Evolutionary conservation across 257 asterid genomes (phyloP).

Genomic region (Nicotiana benthamiana): DNA sequence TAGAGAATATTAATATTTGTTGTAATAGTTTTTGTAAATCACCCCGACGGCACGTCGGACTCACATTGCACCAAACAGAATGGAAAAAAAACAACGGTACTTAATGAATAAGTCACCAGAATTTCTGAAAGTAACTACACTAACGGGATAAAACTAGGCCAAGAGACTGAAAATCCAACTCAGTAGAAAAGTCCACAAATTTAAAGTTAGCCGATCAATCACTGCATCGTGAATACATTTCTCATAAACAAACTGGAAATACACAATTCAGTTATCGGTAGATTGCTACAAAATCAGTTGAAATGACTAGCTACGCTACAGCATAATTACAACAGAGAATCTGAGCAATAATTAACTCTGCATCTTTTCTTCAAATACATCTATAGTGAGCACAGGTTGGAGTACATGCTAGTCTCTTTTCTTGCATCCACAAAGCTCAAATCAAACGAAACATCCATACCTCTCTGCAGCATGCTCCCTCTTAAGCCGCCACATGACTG

Average conservation of each 20-base stretch:
- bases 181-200: neutral
- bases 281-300: neutral
- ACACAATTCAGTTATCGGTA: neutral
- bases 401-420: neutral
- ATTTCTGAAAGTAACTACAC: neutral
- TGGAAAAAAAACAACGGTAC: too few relatives aligned
- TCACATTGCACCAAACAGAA: too few relatives aligned
- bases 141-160: neutral
- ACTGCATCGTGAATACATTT: neutral
- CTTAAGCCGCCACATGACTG: neutral
- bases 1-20: too few relatives aligned
- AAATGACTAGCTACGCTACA: neutral
- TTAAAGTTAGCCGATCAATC: neutral
- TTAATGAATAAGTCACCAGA: neutral
- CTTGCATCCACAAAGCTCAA: neutral
- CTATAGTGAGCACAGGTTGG: neutral
- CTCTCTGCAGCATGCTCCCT: neutral
- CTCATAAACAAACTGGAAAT: neutral
- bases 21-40: too few relatives aligned
- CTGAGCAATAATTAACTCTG: neutral
- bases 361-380: neutral
- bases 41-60: too few relatives aligned
- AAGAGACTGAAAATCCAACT: neutral
- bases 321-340: slow-evolving; percentile 7
- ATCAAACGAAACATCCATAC: neutral